Evolutionary conservation across 2,329 filamentous ascomycete genomes (phyloP).

Genomic region (Hymenoscyphus infarciens): DNA sequence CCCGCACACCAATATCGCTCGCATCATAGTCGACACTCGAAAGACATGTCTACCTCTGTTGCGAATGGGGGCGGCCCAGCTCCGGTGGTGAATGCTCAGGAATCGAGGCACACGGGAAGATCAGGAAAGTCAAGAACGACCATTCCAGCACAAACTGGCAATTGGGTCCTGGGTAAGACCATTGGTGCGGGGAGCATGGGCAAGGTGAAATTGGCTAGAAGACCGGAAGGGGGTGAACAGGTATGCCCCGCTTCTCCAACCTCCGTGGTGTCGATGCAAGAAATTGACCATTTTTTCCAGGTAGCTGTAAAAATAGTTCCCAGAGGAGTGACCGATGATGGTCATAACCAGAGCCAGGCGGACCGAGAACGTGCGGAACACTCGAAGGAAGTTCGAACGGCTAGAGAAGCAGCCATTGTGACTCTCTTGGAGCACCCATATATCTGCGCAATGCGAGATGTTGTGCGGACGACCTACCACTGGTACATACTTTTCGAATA

Average conservation of each 20-base stretch:
- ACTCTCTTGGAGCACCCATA: slow-evolving; percentile 92
- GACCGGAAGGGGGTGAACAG: slow-evolving; percentile 86
- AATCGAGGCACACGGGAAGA: slow-evolving; percentile 46
- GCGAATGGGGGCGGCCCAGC: slow-evolving; percentile 52
- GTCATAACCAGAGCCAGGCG: slow-evolving; percentile 60
- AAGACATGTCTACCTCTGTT: slow-evolving; percentile 48
- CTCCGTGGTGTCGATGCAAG: neutral
- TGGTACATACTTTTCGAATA: slow-evolving; percentile 99
- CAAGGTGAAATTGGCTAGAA: slow-evolving; percentile 93
- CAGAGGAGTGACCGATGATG: slow-evolving; percentile 78
- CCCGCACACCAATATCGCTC: slow-evolving; percentile 35
- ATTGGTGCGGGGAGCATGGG: slow-evolving; percentile 98
- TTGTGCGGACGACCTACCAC: slow-evolving; percentile 92
- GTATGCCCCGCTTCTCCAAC: slow-evolving; percentile 42
- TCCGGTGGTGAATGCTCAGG: slow-evolving; percentile 47
- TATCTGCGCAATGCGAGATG: slow-evolving; percentile 92
- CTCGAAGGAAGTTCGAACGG: slow-evolving; percentile 93
- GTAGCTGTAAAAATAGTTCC: slow-evolving; percentile 98
- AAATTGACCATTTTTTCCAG: slow-evolving; percentile 44
- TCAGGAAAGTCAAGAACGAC: slow-evolving; percentile 66
- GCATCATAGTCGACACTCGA: slow-evolving; percentile 36
- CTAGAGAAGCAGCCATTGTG: slow-evolving; percentile 93
- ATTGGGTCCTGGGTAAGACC: slow-evolving; percentile 94
- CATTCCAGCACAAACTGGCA: slow-evolving; percentile 84
- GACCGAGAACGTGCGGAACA: slow-evolving; percentile 89